phyloP scores from a whole-genome alignment of 2,329 filamentous ascomycete species.

The Aspergillus texensis region DNA sequence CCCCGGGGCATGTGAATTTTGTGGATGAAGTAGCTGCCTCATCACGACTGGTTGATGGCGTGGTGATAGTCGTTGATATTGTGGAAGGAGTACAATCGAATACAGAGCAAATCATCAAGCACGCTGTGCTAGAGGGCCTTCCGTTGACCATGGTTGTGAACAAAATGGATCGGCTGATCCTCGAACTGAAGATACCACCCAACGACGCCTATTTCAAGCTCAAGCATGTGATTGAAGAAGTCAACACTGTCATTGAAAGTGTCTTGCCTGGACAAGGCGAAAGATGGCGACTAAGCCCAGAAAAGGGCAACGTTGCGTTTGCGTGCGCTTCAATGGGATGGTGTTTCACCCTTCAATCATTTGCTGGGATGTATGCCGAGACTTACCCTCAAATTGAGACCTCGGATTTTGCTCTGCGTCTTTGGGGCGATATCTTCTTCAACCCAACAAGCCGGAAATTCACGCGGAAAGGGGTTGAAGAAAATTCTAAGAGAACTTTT shows the following conservation, averaged over 20 bases:
- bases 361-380: slow-evolving; percentile 94
- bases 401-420: slow-evolving; percentile 76
- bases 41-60: slow-evolving; percentile 83
- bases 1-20: slow-evolving; percentile 97
- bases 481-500: slow-evolving; percentile 80
- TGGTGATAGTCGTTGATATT: slow-evolving; percentile 92
- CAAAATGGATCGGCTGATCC: slow-evolving; percentile 93
- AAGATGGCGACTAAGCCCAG: slow-evolving; percentile 80
- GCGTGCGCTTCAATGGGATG: slow-evolving; percentile 91
- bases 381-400: slow-evolving; percentile 80
- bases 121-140: slow-evolving; percentile 86
- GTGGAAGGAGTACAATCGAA: slow-evolving; percentile 99
- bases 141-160: slow-evolving; percentile 91
- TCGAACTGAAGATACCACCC: slow-evolving; percentile 91
- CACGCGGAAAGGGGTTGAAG: slow-evolving; percentile 81
- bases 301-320: slow-evolving; percentile 98
- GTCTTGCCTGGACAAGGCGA: slow-evolving; percentile 80
- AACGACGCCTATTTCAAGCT: slow-evolving; percentile 98
- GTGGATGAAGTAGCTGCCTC: slow-evolving; percentile 94
- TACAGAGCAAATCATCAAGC: slow-evolving; percentile 95
- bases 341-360: slow-evolving; percentile 94
- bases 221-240: slow-evolving; percentile 97
- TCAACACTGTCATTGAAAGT: slow-evolving; percentile 93
- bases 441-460: slow-evolving; percentile 90
- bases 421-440: slow-evolving; percentile 98